Base-by-base conservation (phyloP, 345 rosid genomes). In the rapeseed (Brassica napus) region DNA sequence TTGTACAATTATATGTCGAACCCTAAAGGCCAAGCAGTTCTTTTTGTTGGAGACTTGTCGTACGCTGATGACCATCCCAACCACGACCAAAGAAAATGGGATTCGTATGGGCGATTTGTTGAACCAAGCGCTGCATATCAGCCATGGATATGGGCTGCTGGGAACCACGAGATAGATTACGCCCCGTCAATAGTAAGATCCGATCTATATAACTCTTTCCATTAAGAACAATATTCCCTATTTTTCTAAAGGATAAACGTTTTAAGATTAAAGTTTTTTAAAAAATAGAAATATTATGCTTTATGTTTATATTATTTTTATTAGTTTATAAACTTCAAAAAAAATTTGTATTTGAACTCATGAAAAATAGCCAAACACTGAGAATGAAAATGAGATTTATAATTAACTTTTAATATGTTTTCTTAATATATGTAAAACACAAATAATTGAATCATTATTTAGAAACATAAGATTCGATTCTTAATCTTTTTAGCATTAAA, bases 31-130 rank as follows among this genome's bases (percentile, higher is more conserved):
- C 85, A 87, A 77, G 72, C 87, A 0, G 68, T 85, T 7, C 79
- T 87, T 77, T 85, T 67, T 12, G 88, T 72, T n/a, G 90, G 90
- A 34, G 90, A 87, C 39, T 78, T 87, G 68, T 85, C 88, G 0
- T 87, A 85, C 15, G 88, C 90, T 0, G 88, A 87, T 78, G 47
- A 84, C 26, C 82, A 85, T 49, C 80, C 86, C 2, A 61, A 76
- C 24, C 83, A 82, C 52, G 87, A 87, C 78, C 77, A 83, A 14
- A 78, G 71, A 16, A 81, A 86, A 30, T 85, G 88, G 90, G 90
- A 87, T 65, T 73, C 87, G 18, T 87, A 83, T 63, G 87, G 83
- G 21, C 82, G 90, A 26, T 87, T 85, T 31, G 75, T 77, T 0
- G 90, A 87, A 76, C 74, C 84, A 8, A 82, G 82, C 5, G 72